Conservation (phyloP, 1,139 yeast genomes). For the Debaryomyces singareniensis region DNA sequence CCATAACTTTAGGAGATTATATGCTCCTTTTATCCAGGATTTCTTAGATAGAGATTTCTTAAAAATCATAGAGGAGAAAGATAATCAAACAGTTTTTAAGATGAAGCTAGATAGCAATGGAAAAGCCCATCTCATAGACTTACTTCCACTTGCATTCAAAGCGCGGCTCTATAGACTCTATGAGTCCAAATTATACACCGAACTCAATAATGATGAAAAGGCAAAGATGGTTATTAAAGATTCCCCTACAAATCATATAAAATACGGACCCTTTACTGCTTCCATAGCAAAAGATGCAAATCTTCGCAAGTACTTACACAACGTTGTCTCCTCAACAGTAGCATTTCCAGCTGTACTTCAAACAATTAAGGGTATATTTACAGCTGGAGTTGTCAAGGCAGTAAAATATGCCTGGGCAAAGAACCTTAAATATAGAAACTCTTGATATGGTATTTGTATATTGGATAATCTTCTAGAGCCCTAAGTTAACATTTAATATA, state of each 20-base stretch:
- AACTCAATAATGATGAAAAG: constrained; percentile 14
- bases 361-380: constrained; percentile 73
- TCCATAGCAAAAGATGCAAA: constrained; percentile 14
- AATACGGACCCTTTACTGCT: constrained; percentile 6
- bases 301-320: constrained; percentile 32
- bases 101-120: constrained; percentile 11
- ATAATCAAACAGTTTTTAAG: constrained; percentile 14
- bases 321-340: constrained; percentile 54
- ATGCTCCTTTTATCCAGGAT: constrained; percentile 50
- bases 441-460: not conserved
- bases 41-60: constrained; percentile 7
- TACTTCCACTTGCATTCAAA: constrained; percentile 50
- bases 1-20: constrained; percentile 59
- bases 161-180: constrained; percentile 37
- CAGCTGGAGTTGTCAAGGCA: constrained; percentile 78
- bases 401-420: constrained; percentile 77
- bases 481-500: too few relatives aligned
- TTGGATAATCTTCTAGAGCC: too few relatives aligned
- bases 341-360: constrained; percentile 67
- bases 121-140: constrained; percentile 26
- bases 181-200: constrained; percentile 20
- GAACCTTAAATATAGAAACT: constrained; percentile 20
- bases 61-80: constrained; percentile 11
- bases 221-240: constrained; percentile 10
- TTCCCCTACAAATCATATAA: not conserved